Conservation (phyloP, 164 flowering plant species). For the Euptelea pleiosperma region DNA sequence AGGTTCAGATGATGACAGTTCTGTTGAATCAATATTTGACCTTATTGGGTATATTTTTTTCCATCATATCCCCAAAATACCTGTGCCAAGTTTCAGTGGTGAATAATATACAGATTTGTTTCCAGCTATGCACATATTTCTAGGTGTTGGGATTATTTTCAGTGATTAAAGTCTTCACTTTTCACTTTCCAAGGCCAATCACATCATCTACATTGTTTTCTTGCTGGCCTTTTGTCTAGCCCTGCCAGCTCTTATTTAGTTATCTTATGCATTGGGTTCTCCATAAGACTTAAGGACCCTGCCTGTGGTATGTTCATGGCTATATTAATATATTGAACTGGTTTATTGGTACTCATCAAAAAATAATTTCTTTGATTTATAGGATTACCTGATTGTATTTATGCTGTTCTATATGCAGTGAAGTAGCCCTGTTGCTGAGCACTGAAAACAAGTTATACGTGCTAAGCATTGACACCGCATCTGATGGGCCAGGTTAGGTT, state of each 20-base stretch:
- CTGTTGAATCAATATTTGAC: slow-evolving; percentile 15
- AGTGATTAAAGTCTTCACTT: not conserved
- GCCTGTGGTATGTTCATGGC: not conserved
- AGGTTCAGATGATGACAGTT: slow-evolving; percentile 53
- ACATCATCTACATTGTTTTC: not conserved
- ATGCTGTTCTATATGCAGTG: slow-evolving; percentile 37
- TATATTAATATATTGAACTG: no score
- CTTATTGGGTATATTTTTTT: no score
- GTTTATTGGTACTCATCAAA: no score
- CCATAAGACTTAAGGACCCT: no score
- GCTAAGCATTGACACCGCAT: slow-evolving; percentile 27
- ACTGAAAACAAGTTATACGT: slow-evolving; percentile 53
- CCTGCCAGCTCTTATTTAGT: slow-evolving; percentile 23
- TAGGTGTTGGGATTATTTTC: not conserved
- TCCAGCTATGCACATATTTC: not conserved
- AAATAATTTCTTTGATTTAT: not conserved
- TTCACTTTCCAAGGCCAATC: no score
- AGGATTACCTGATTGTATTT: slow-evolving; percentile 6
- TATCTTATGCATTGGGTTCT: no score
- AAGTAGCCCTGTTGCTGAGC: slow-evolving; percentile 53
- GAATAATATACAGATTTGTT: no score
- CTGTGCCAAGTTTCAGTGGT: no score
- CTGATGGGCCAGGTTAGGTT: slow-evolving; percentile 58
- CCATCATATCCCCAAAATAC: no score
- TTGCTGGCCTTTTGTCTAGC: not conserved